Conservation (phyloP, 2,329 filamentous ascomycete genomes). For the Fusarium duplospermum region DNA sequence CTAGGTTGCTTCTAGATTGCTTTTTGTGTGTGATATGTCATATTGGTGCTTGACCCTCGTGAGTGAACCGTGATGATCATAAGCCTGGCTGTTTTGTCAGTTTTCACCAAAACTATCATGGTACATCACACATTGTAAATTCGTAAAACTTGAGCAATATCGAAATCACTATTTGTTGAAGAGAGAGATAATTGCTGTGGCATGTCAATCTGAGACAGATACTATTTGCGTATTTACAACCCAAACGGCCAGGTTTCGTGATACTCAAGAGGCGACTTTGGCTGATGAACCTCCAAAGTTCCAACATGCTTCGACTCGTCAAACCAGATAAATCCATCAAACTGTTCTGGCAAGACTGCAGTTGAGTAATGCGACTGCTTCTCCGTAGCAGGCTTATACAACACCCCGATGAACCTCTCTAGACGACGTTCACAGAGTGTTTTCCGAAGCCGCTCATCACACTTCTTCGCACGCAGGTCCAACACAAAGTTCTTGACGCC, state of each 20-base stretch:
- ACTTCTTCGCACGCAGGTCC: slow-evolving; percentile 19
- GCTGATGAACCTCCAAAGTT: slow-evolving; percentile 27
- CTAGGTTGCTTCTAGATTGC: background rate
- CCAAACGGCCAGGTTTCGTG: slow-evolving; percentile 32
- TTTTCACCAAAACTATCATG: background rate
- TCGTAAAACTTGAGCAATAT: background rate
- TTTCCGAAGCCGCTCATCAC: slow-evolving; percentile 17
- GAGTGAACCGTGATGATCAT: background rate
- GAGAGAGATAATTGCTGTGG: background rate
- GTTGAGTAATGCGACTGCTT: slow-evolving; percentile 32
- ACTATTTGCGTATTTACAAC: background rate
- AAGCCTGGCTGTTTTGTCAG: background rate
- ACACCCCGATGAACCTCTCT: slow-evolving; percentile 31
- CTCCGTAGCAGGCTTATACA: slow-evolving; percentile 26
- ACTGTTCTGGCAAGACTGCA: slow-evolving; percentile 23
- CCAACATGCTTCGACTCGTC: slow-evolving; percentile 27
- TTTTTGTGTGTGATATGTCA: background rate
- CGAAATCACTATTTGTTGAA: background rate
- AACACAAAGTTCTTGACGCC: slow-evolving; percentile 22
- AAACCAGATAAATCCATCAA: slow-evolving; percentile 33
- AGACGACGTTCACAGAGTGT: slow-evolving; percentile 4
- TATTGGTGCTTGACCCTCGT: background rate
- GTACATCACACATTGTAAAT: background rate
- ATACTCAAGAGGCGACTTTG: slow-evolving; percentile 22
- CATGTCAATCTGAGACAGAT: background rate